Conservation (phyloP, 345 rosid species). For the Brassica rapa region DNA sequence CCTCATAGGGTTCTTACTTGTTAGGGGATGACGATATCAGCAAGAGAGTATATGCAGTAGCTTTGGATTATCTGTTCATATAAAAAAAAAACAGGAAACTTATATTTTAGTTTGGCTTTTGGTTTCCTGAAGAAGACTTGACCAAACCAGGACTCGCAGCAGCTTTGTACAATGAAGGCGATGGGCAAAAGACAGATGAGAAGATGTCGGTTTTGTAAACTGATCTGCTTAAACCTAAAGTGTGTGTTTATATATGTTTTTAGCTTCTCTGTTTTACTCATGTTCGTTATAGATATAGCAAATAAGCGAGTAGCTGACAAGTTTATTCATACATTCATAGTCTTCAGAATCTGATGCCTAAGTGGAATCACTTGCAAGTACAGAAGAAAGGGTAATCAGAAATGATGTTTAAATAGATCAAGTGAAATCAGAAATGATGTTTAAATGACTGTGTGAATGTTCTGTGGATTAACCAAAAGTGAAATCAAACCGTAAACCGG, state of each 20-base stretch:
- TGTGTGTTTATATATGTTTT: conserved; percentile 11
- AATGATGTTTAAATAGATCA: background rate
- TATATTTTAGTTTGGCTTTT: background rate
- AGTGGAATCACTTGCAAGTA: background rate
- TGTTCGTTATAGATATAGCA: background rate
- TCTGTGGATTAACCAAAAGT: background rate
- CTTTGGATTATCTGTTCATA: background rate
- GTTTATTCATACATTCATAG: background rate
- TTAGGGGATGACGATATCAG: background rate
- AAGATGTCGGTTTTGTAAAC: background rate
- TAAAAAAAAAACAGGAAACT: background rate
- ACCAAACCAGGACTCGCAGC: background rate
- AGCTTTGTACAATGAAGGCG: background rate
- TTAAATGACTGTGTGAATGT: background rate
- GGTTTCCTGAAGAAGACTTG: background rate
- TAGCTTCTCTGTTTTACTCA: background rate
- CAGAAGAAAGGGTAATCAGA: background rate
- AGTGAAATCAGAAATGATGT: background rate
- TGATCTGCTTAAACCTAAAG: conserved; percentile 2
- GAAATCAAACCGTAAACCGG: conserved; percentile 19
- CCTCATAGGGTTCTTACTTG: conserved; percentile 19
- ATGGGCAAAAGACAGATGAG: background rate
- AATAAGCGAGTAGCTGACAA: background rate
- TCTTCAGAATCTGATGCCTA: background rate
- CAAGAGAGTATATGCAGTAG: background rate